Evolutionary conservation across 2,329 filamentous ascomycete species (phyloP).

Genomic region (Fusarium nisikadoi): DNA sequence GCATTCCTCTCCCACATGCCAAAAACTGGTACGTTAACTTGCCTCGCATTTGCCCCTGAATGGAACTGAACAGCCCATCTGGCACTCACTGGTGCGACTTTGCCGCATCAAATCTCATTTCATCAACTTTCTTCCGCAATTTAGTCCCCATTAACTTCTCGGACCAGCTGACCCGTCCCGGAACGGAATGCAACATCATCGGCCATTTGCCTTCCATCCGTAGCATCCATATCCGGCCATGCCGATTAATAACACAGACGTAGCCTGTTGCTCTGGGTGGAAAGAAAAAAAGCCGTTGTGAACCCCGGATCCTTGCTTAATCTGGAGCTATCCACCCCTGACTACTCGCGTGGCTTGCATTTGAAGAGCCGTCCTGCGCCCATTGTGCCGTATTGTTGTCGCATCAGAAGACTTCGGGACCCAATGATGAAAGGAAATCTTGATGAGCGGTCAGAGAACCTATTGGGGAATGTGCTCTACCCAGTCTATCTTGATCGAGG

Average conservation of each 20-base stretch:
- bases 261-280: neutral
- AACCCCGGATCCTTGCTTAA: constrained; percentile 22
- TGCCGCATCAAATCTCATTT: constrained; percentile 34
- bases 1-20: constrained; percentile 5
- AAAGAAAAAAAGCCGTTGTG: constrained; percentile 19
- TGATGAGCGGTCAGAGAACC: neutral
- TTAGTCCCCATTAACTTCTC: neutral
- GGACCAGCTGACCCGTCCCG: constrained; percentile 22
- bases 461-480: neutral
- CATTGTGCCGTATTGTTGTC: neutral
- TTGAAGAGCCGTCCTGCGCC: neutral
- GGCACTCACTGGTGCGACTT: constrained; percentile 11
- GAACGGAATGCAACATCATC: constrained; percentile 15
- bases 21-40: neutral
- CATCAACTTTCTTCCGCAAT: neutral
- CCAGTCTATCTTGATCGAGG: neutral
- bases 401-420: neutral
- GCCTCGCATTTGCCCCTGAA: constrained; percentile 11
- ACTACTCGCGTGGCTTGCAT: constrained; percentile 25
- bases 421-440: neutral
- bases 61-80: neutral
- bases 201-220: constrained; percentile 11
- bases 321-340: constrained; percentile 27
- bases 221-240: constrained; percentile 19
- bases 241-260: constrained; percentile 16